Evolutionary conservation across 2,329 filamentous ascomycete species (phyloP).

Genomic region (Zasmidium angulare): DNA sequence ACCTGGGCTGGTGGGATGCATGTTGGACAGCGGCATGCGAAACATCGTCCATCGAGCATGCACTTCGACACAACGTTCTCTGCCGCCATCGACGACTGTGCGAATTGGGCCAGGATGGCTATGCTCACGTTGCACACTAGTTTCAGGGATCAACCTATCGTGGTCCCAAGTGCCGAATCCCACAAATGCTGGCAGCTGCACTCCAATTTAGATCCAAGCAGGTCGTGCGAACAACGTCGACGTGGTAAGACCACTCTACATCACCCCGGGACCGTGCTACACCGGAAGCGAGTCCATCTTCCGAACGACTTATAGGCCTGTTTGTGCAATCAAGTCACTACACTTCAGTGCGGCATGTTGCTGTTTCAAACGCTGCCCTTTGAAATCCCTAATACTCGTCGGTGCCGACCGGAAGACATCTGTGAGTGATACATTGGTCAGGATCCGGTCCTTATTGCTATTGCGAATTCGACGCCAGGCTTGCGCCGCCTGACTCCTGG

Average conservation of each 20-base stretch:
- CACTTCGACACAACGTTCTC: background rate
- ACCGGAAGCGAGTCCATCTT: background rate
- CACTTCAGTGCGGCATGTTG: background rate
- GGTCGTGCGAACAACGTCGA: background rate
- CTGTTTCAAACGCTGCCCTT: background rate
- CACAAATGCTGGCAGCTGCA: background rate
- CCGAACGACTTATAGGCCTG: background rate
- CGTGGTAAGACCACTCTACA: background rate
- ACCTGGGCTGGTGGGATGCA: background rate
- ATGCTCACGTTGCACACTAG: background rate
- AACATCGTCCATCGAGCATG: background rate
- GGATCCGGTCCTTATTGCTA: background rate
- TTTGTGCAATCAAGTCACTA: background rate
- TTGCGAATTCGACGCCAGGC: background rate
- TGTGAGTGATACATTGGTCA: background rate
- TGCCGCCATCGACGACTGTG: background rate
- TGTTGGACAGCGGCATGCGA: background rate
- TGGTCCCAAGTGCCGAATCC: background rate
- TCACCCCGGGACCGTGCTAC: background rate
- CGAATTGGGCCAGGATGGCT: background rate
- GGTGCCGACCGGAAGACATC: background rate
- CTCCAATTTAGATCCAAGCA: background rate
- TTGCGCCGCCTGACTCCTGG: background rate
- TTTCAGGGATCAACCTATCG: background rate
- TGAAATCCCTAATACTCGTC: background rate